Evolutionary conservation across 139 green algal genomes (phyloP).

Genomic region (Mychonastes homosphaera): DNA sequence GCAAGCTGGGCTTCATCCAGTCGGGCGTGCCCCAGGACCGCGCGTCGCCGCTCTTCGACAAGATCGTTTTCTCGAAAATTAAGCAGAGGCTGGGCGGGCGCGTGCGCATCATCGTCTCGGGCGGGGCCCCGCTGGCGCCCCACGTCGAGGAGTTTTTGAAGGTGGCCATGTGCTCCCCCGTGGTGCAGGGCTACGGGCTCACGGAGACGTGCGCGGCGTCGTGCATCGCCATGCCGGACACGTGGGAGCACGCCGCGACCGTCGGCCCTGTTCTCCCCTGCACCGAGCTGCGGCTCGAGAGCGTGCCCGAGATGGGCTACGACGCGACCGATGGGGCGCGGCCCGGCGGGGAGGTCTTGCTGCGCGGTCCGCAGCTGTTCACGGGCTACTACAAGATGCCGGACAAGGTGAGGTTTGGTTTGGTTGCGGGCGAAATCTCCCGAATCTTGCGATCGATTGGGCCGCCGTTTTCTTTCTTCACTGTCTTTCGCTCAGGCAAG

Average conservation of each 20-base stretch:
- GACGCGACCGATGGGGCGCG: too few species aligned
- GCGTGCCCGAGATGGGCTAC: constrained; percentile 60
- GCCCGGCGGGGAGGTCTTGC: constrained; percentile 44
- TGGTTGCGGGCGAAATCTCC: neutral
- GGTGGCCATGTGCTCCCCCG: constrained; percentile 41
- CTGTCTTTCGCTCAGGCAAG: neutral
- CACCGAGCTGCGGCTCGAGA: constrained; percentile 37
- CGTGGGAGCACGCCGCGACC: constrained; percentile 37
- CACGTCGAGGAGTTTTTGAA: constrained; percentile 54
- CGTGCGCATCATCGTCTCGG: constrained; percentile 51
- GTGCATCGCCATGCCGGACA: constrained; percentile 54
- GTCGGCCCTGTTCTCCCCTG: constrained; percentile 62
- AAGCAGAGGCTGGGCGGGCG: constrained; percentile 48
- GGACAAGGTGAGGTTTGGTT: constrained; percentile 5
- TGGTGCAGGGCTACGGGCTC: constrained; percentile 77
- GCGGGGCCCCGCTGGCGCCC: constrained; percentile 39
- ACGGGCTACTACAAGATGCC: constrained; percentile 90
- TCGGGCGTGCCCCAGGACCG: constrained; percentile 21
- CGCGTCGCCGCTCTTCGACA: constrained; percentile 64
- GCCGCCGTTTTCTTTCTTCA: neutral
- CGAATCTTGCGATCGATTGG: too few species aligned
- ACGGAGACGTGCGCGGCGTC: constrained; percentile 81
- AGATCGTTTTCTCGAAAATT: constrained; percentile 69
- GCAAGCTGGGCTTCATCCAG: constrained; percentile 32
- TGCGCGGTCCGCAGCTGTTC: constrained; percentile 70